Percentiles rank a stretch among this genome's conserved stretches.
These are phyloP conservation scores for Aspergillus floridensis DNA, from an alignment of 2,329 filamentous ascomycete species.

Conservation along the genomic window DNA sequence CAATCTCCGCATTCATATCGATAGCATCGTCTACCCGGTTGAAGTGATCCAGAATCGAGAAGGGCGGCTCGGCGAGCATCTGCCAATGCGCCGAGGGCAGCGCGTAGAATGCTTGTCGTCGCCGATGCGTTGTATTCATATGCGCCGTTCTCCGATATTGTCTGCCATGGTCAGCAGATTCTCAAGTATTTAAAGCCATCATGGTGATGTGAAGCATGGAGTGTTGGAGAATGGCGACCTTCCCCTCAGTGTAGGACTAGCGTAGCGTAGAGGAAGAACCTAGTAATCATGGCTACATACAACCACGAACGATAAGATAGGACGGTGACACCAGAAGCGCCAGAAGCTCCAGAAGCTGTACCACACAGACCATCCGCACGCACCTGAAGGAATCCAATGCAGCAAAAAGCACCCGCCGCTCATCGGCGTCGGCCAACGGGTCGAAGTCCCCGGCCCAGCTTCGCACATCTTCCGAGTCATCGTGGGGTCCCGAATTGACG, in stretches of 20 bases:
- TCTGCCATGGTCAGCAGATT: slow-evolving; percentile 46
- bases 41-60: slow-evolving; percentile 77
- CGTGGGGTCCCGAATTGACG: slow-evolving; percentile 6
- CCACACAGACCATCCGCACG: slow-evolving; percentile 35
- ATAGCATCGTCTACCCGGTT: slow-evolving; percentile 81
- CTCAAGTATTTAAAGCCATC: background rate
- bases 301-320: background rate
- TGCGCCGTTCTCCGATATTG: slow-evolving; percentile 84
- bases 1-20: slow-evolving; percentile 79
- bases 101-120: slow-evolving; percentile 89
- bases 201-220: background rate
- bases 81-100: slow-evolving; percentile 81
- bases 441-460: slow-evolving; percentile 63
- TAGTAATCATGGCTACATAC: background rate
- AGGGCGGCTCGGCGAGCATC: slow-evolving; percentile 75
- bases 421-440: slow-evolving; percentile 71
- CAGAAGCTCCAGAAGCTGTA: background rate
- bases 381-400: slow-evolving; percentile 89
- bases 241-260: too few species aligned
- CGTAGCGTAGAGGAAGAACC: background rate
- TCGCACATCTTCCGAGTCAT: slow-evolving; percentile 19
- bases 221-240: too few species aligned
- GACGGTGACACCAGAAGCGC: background rate
- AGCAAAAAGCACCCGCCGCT: slow-evolving; percentile 73
- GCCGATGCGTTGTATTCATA: slow-evolving; percentile 84